Evolutionary conservation across 805 yeast species (phyloP).

Genomic region (Metschnikowia baotianmanensis): DNA sequence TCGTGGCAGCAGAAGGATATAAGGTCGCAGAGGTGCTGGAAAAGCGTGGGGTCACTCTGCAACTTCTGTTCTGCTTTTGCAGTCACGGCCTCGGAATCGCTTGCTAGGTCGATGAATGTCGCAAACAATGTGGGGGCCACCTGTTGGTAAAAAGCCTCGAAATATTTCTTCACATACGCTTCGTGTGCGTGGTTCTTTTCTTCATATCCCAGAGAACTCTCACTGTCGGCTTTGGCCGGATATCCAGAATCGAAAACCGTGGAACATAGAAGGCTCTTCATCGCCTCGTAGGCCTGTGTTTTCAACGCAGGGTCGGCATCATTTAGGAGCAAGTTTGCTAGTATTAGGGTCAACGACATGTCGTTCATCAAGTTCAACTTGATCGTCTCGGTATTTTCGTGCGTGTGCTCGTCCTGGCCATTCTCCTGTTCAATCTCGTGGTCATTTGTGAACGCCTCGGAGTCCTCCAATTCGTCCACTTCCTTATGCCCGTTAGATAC

Average conservation of each 20-base stretch:
- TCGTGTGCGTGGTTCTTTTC: conserved; percentile 5
- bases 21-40: conserved; percentile 66
- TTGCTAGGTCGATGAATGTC: conserved; percentile 41
- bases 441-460: background rate
- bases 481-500: conserved; percentile 24
- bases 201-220: background rate
- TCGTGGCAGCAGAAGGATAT: conserved; percentile 63
- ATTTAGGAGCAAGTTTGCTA: conserved; percentile 57
- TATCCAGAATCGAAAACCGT: conserved; percentile 13
- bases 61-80: conserved; percentile 9
- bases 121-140: conserved; percentile 59
- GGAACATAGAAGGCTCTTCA: conserved; percentile 70
- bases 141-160: conserved; percentile 57
- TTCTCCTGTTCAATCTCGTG: conserved; percentile 1
- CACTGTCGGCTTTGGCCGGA: conserved; percentile 9
- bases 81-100: conserved; percentile 1
- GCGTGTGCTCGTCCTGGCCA: conserved; percentile 16
- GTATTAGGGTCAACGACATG: conserved; percentile 52
- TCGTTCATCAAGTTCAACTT: conserved; percentile 48
- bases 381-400: conserved; percentile 19
- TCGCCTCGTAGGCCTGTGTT: conserved; percentile 81
- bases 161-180: conserved; percentile 40
- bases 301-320: conserved; percentile 71
- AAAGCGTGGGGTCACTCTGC: conserved; percentile 40
- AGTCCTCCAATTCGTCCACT: conserved; percentile 24